Conservation (phyloP, 1,284 basidiomycete genomes). For the Heterobasidion parviporum region DNA sequence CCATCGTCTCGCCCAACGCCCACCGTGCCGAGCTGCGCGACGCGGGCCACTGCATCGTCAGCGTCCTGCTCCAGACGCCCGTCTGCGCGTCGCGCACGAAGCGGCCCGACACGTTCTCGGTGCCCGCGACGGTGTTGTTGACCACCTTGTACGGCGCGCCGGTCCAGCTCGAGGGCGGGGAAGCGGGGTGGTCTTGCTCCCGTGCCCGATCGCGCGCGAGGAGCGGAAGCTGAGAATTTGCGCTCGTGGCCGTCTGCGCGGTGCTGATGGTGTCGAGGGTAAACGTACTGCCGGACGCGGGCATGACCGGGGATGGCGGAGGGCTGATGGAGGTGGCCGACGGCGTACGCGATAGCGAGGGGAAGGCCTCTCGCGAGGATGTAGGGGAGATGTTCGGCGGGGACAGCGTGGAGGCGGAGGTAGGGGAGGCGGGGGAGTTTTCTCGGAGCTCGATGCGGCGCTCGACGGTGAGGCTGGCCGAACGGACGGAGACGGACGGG, state of each 20-base stretch:
- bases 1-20: slow-evolving; percentile 69
- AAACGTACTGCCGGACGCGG: slow-evolving; percentile 20
- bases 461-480: slow-evolving; percentile 28
- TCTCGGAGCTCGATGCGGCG: slow-evolving; percentile 29
- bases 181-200: slow-evolving; percentile 2
- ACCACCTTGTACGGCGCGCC: slow-evolving; percentile 21
- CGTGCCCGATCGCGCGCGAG: slow-evolving; percentile 5
- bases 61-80: slow-evolving; percentile 53
- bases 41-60: slow-evolving; percentile 67
- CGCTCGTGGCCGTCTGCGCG: not conserved
- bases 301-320: slow-evolving; percentile 11
- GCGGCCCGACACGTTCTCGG: slow-evolving; percentile 42
- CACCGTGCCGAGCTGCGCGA: slow-evolving; percentile 60
- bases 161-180: slow-evolving; percentile 14
- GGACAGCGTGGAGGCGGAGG: not conserved
- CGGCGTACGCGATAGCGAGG: not conserved
- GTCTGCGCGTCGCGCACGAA: slow-evolving; percentile 41
- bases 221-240: slow-evolving; percentile 6
- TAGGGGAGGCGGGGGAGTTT: slow-evolving; percentile 7
- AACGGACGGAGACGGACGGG: slow-evolving; percentile 22
- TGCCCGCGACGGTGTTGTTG: slow-evolving; percentile 43
- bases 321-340: not conserved
- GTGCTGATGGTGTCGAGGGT: slow-evolving; percentile 7
- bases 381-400: not conserved
- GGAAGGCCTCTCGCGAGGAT: not conserved